Evolutionary conservation across 805 yeast genomes (phyloP), one percentile per base, ranked within the genome.

Genomic region (Candida nitratophila): DNA sequence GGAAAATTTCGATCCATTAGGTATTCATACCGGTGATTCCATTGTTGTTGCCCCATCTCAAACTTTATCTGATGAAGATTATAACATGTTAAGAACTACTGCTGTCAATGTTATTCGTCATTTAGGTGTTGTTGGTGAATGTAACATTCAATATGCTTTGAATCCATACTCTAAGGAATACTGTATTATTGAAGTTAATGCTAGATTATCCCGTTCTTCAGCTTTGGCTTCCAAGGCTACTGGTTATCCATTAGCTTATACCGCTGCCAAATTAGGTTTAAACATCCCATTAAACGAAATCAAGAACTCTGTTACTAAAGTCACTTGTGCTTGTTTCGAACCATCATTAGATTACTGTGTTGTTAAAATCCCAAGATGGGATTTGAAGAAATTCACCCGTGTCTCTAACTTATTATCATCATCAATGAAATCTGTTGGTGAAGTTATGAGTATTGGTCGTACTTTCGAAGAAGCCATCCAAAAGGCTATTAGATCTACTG

Each of bases 31-130:
- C 47, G 99, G 99, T 76, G 99, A 91, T 67, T 93, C 98, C 44
- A 93, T 91, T 60, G 99, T 91, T 45, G 96, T 91, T 60, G 99
- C 99, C 44, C 99, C 99, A 41, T 90, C 97, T 37, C 99, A 91
- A 73, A 91, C 99, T 37, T 72, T 91, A 51, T 85, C 96, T 17
- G 98, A 91, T 63, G 96, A 87, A 64, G 99, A 91, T 60, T 91
- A 90, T 72, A 87, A 91, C 71, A 93, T 93, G 98, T 76, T 91
- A 63, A 82, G 99, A 72, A 85, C 97, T 42, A 88, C 99, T 39
- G 99, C 99, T 39, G 93, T 93, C 55, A 93, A 91, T 52, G 96
- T 91, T 50, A 93, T 91, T 55, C 83, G 98, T 68, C 99, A 91
- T 63, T 74, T 91, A 59, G 98, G 98, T 59, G 99, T 91, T 63